Evolutionary conservation across 1,139 yeast species (phyloP).

Genomic region (Torulaspora globosa): DNA sequence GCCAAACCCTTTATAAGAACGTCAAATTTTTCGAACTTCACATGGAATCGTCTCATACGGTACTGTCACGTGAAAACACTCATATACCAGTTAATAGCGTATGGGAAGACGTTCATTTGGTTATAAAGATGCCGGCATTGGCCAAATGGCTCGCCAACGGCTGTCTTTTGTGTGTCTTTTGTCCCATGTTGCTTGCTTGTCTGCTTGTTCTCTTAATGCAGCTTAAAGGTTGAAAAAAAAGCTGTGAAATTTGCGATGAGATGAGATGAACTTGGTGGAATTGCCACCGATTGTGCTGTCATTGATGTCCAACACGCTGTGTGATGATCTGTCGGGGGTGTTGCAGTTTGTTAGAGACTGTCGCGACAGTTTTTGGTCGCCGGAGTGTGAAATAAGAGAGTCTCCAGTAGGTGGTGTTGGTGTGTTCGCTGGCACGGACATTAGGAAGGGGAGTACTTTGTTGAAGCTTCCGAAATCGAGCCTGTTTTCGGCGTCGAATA

Average conservation of each 20-base stretch:
- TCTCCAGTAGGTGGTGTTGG: slow-evolving; percentile 69
- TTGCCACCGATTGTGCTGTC: not conserved
- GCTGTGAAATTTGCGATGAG: slow-evolving; percentile 15
- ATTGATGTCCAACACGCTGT: slow-evolving; percentile 33
- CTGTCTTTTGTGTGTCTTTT: not conserved
- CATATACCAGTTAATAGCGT: not conserved
- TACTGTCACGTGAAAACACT: slow-evolving; percentile 1
- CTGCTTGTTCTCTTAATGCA: not conserved
- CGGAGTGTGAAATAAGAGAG: slow-evolving; percentile 43
- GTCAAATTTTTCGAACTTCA: slow-evolving; percentile 8
- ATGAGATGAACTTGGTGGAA: slow-evolving; percentile 1
- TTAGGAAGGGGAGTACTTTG: slow-evolving; percentile 38
- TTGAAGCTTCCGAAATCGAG: slow-evolving; percentile 45
- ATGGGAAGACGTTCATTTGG: not conserved
- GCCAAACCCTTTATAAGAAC: slow-evolving; percentile 1
- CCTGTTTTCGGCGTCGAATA: slow-evolving; percentile 53
- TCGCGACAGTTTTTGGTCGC: slow-evolving; percentile 46
- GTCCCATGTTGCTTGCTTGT: not conserved
- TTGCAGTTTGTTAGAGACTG: slow-evolving; percentile 49
- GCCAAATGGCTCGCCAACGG: not conserved
- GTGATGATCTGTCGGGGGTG: slow-evolving; percentile 31
- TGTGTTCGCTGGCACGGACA: slow-evolving; percentile 53
- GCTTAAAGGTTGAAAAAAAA: slow-evolving; percentile 9
- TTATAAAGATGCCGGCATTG: not conserved
- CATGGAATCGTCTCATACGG: slow-evolving; percentile 9